Conservation (phyloP, 768 basidiomycete species). For the Candolleomyces aberdarensis region DNA sequence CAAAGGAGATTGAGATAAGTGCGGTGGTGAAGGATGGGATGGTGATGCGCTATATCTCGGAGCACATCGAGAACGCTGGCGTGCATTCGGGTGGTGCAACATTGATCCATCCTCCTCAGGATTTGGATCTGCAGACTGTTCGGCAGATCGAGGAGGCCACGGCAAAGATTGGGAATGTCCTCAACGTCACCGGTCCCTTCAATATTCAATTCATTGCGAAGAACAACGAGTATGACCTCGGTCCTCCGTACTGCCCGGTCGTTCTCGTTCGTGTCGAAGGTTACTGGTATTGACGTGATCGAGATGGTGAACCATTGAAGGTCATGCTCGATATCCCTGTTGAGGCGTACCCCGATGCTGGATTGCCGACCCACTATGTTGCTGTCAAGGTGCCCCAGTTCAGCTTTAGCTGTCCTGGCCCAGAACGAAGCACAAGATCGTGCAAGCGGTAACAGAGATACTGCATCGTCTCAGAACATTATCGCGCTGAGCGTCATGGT, state of each 20-base stretch:
- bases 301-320: constrained; percentile 99
- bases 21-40: constrained; percentile 96
- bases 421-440: no score
- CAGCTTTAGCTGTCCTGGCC: constrained; percentile 96
- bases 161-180: constrained; percentile 93
- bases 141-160: constrained; percentile 96
- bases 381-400: constrained; percentile 99
- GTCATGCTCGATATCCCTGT: constrained; percentile 94
- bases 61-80: constrained; percentile 98
- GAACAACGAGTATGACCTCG: constrained; percentile 98
- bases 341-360: constrained; percentile 85
- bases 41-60: constrained; percentile 99
- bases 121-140: constrained; percentile 95
- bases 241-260: constrained; percentile 97
- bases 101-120: constrained; percentile 96
- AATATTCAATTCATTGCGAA: constrained; percentile 99
- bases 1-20: constrained; percentile 99
- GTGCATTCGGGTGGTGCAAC: constrained; percentile 99
- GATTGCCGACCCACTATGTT: constrained; percentile 89
- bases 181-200: constrained; percentile 97
- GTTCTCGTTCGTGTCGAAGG: constrained; percentile 99
- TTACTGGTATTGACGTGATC: constrained; percentile 96
- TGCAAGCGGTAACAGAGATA: no score
- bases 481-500: no score
- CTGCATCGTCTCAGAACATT: no score